Conservation (phyloP, 495 filamentous ascomycete species). For the Pyrenula massariospora region DNA sequence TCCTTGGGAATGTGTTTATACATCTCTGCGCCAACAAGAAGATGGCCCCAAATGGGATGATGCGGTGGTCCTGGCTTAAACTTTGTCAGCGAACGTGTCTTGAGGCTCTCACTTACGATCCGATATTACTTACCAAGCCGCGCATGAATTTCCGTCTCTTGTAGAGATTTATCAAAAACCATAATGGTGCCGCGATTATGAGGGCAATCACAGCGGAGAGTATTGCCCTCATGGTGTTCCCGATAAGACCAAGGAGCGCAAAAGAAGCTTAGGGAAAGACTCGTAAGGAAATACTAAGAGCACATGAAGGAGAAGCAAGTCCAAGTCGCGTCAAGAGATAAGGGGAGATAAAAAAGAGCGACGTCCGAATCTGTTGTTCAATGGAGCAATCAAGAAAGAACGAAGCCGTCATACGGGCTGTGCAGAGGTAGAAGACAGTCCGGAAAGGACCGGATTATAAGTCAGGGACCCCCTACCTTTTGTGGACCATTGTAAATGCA, state of each 20-base stretch:
- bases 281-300: too few relatives aligned
- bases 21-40: slow-evolving; percentile 7
- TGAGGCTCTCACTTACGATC: neutral
- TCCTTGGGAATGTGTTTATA: slow-evolving; percentile 7
- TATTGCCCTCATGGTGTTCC: neutral
- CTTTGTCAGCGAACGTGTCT: neutral
- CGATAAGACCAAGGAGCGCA: neutral
- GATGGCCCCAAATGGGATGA: slow-evolving; percentile 12
- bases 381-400: too few relatives aligned
- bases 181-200: neutral
- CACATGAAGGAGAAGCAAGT: too few relatives aligned
- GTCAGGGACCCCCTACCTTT: too few relatives aligned
- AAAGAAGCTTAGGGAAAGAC: too few relatives aligned
- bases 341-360: too few relatives aligned
- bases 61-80: slow-evolving; percentile 12
- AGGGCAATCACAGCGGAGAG: neutral
- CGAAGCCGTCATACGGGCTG: too few relatives aligned
- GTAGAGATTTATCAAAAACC: slow-evolving; percentile 1
- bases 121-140: slow-evolving; percentile 1
- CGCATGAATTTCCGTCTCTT: neutral
- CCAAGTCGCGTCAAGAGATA: too few relatives aligned
- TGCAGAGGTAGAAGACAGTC: too few relatives aligned
- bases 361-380: too few relatives aligned
- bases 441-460: too few relatives aligned
- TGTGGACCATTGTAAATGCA: too few relatives aligned